phyloP scores from a whole-genome alignment of 2,329 filamentous ascomycete species.

The Pseudogymnoascus pannorum region DNA sequence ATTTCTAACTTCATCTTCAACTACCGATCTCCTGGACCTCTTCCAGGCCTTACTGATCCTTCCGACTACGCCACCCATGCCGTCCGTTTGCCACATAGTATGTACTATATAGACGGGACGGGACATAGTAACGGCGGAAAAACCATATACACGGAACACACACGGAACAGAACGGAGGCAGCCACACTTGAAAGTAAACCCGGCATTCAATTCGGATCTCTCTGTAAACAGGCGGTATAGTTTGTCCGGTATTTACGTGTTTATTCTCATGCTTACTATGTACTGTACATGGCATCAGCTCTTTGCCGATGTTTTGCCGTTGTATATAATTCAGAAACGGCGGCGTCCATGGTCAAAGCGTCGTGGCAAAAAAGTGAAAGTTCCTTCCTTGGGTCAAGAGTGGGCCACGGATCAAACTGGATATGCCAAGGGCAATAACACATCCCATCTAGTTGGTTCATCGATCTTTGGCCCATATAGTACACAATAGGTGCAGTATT shows the following conservation, averaged over 20 bases:
- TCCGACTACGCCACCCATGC: neutral
- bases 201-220: neutral
- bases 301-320: neutral
- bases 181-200: neutral
- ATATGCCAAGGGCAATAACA: neutral
- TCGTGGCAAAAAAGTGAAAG: neutral
- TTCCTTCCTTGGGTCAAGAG: neutral
- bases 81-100: neutral
- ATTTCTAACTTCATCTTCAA: neutral
- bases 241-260: neutral
- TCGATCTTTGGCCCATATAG: neutral
- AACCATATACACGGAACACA: neutral
- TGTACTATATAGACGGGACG: neutral
- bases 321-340: neutral
- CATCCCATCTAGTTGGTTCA: neutral
- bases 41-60: slow-evolving; percentile 4
- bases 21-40: neutral
- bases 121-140: neutral
- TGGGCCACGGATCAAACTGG: neutral
- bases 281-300: neutral
- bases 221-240: neutral
- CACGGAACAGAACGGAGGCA: neutral
- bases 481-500: neutral
- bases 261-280: neutral
- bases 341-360: neutral